Evolutionary conservation across 2,329 filamentous ascomycete species (phyloP).

Genomic region (Aspergillus sp.): DNA sequence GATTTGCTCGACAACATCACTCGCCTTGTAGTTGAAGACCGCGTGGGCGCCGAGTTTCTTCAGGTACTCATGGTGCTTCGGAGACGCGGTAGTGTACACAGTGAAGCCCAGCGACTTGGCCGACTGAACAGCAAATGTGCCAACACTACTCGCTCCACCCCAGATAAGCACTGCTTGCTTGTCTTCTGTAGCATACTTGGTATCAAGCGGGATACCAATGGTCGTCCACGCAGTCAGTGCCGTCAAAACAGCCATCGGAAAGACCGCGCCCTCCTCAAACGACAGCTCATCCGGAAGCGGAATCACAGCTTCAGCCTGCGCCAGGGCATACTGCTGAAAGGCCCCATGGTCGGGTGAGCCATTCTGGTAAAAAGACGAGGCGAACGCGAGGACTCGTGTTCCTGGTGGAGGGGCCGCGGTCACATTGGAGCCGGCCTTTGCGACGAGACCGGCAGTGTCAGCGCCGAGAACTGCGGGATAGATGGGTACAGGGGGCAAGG

Average conservation of each 20-base stretch:
- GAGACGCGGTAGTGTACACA: slow-evolving; percentile 47
- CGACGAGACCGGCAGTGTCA: slow-evolving; percentile 36
- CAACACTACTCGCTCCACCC: slow-evolving; percentile 24
- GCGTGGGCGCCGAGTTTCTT: slow-evolving; percentile 41
- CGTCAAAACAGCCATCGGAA: slow-evolving; percentile 33
- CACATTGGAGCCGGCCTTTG: slow-evolving; percentile 34
- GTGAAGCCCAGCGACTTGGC: slow-evolving; percentile 46
- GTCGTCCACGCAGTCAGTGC: slow-evolving; percentile 26
- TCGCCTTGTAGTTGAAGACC: slow-evolving; percentile 47
- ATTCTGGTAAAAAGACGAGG: slow-evolving; percentile 32
- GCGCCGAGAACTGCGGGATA: slow-evolving; percentile 36
- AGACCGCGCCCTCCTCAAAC: slow-evolving; percentile 32
- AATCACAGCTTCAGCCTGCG: slow-evolving; percentile 34
- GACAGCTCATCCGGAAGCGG: slow-evolving; percentile 33
- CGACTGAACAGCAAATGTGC: slow-evolving; percentile 33
- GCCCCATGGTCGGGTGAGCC: slow-evolving; percentile 35
- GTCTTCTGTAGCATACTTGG: slow-evolving; percentile 25
- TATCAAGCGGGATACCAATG: slow-evolving; percentile 31
- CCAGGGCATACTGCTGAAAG: slow-evolving; percentile 35
- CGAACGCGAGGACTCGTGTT: slow-evolving; percentile 36
- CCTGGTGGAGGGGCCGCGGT: slow-evolving; percentile 30
- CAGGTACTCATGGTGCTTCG: slow-evolving; percentile 45
- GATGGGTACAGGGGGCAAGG: slow-evolving; percentile 23
- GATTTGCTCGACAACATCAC: slow-evolving; percentile 37
- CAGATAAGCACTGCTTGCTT: slow-evolving; percentile 22